Percentiles rank a stretch among this genome's conserved stretches.
These are phyloP conservation scores for Geotrichum europaeum DNA, from an alignment of 1,139 yeast genomes.

Conservation along the genomic window DNA sequence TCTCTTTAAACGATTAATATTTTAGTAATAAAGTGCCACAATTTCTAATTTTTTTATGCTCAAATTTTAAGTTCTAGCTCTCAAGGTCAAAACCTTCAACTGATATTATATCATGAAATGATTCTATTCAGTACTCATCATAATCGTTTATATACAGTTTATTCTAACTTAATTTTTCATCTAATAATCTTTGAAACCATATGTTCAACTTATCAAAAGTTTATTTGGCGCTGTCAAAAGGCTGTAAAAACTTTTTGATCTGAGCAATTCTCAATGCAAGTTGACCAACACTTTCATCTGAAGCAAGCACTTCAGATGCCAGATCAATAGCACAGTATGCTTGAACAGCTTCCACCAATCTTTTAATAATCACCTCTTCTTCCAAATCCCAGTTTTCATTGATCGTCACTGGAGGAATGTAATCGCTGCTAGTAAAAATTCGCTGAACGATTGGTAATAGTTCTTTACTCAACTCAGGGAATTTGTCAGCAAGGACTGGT, in stretches of 20 bases:
- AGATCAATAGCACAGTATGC: slow-evolving; percentile 33
- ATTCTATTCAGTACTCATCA: not conserved
- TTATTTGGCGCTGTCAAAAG: slow-evolving; percentile 20
- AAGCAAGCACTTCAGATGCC: slow-evolving; percentile 31
- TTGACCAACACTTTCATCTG: slow-evolving; percentile 29
- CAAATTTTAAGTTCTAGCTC: not conserved
- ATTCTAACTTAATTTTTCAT: not conserved
- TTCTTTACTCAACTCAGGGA: slow-evolving; percentile 33
- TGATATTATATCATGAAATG: not conserved
- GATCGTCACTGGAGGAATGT: slow-evolving; percentile 24
- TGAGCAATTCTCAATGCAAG: slow-evolving; percentile 30
- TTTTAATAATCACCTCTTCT: slow-evolving; percentile 26
- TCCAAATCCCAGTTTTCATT: slow-evolving; percentile 28
- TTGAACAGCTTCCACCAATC: slow-evolving; percentile 31
- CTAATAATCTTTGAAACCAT: not conserved
- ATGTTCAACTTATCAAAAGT: not conserved
- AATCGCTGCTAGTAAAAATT: slow-evolving; percentile 23
- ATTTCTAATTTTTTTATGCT: not conserved
- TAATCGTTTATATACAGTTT: not conserved
- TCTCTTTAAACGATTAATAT: not conserved
- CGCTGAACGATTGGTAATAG: slow-evolving; percentile 27
- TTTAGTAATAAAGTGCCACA: not conserved
- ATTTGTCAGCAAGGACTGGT: slow-evolving; percentile 18
- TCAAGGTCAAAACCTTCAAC: not conserved
- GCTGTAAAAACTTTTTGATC: slow-evolving; percentile 30